Evolutionary conservation across 78 protist species (phyloP).

Genomic region (Anaeramoeba flamelloides): DNA sequence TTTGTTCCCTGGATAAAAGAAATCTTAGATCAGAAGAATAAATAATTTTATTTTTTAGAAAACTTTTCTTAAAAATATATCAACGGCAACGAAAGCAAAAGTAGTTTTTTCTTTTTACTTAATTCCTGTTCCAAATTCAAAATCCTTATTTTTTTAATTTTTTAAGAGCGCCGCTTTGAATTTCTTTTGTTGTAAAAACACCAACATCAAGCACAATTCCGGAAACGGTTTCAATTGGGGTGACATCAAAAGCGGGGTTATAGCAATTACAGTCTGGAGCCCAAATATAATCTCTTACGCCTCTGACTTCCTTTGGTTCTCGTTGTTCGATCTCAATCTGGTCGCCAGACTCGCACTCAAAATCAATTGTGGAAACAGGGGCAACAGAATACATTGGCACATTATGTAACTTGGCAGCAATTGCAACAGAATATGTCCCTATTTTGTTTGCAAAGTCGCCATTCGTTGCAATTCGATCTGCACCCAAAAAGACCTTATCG

Average conservation of each 20-base stretch:
- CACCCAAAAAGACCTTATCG: slow-evolving; percentile 42
- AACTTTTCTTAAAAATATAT: no score
- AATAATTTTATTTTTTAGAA: no score
- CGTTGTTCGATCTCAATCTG: slow-evolving; percentile 45
- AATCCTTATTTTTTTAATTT: no score
- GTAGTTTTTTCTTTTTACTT: no score
- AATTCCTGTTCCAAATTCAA: no score
- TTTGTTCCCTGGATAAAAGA: no score
- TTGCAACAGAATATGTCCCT: slow-evolving; percentile 41
- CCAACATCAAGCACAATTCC: background rate
- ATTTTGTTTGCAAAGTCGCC: slow-evolving; percentile 57
- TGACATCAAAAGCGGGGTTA: background rate
- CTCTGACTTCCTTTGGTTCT: slow-evolving; percentile 11
- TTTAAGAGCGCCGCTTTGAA: no score
- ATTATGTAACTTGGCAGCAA: slow-evolving; percentile 20
- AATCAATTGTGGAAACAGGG: slow-evolving; percentile 36
- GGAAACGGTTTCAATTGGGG: background rate
- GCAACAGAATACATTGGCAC: slow-evolving; percentile 47
- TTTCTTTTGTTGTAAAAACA: background rate
- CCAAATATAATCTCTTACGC: background rate
- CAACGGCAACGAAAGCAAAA: no score
- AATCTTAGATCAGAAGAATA: no score
- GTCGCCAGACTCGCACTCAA: slow-evolving; percentile 12
- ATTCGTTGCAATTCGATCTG: slow-evolving; percentile 39
- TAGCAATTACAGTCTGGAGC: background rate